Evolutionary conservation across 345 rosid species (phyloP), one percentile per base, ranked within the genome.

Genomic region (Lepidium sativum): DNA sequence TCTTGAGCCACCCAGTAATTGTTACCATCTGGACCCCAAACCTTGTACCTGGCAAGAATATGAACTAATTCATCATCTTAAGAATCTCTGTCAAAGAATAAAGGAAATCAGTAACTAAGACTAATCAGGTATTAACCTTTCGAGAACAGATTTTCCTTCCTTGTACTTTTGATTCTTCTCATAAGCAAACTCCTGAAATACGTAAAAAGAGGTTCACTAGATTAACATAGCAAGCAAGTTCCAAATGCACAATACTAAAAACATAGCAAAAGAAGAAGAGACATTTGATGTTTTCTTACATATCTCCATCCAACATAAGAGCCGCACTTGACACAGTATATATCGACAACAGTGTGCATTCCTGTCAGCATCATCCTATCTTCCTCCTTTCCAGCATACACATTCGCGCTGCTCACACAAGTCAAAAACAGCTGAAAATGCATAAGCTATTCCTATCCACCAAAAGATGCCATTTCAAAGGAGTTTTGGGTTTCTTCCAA

Each of bases 351-450:
- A 0, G 89, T 88, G 71, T 95, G 97, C 83, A 83, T 6, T 17
- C 99, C 96, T 0, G 97, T 95, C 75, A 81, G 75, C 99, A 95
- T 95, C 77, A 68, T 1, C 80, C 99, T 81, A 25, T 91, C 96
- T 78, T 95, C 99, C 56, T 65, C 78, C 77, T 73, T 83, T 38
- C 99, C 99, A 41, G 60, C 59, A 65, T 81, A 65, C 53, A 86
- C 84, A 69, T 95, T 95, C 50, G 73, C 92, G 60, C 97, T 95
- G 55, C 51, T 20, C 57, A 60, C 52, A 67, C 38, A 52, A 15
- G 38, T 15, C 62, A 33, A 67, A 10, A 5, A 65, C 49, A 9
- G 1, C 35, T 41, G 27, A 42, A 34, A 37, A 23, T 43, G 49
- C 48, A 53, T 34, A 52, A 14, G 13, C 52, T 32, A 25, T 16